Evolutionary conservation across 108 stramenopile genomes (phyloP).

Genomic region (Poteriospumella lacustris): DNA sequence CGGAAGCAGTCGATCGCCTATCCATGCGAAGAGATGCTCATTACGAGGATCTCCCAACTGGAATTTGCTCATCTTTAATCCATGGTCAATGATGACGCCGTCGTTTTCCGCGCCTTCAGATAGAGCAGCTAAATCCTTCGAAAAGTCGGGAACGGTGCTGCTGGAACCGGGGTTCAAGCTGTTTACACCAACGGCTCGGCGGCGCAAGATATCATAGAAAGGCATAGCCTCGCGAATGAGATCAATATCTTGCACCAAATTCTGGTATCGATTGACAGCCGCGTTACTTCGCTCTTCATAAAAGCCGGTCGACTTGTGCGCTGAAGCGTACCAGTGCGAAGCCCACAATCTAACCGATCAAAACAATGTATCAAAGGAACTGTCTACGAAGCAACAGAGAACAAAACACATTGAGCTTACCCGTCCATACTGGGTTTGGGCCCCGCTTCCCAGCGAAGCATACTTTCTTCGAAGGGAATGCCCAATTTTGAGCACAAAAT

Average conservation of each 20-base stretch:
- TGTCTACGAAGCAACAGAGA: no score
- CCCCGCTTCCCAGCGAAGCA: conserved; percentile 38
- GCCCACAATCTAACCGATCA: conserved; percentile 42
- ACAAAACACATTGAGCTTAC: neutral
- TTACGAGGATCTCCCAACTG: conserved; percentile 68
- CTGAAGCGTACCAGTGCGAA: conserved; percentile 71
- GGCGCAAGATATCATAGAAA: conserved; percentile 2
- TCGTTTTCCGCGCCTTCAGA: conserved; percentile 54
- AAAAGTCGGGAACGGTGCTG: conserved; percentile 40
- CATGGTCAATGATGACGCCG: conserved; percentile 41
- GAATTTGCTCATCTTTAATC: conserved; percentile 49
- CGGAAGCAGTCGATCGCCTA: conserved; percentile 48
- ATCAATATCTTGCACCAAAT: conserved; percentile 57
- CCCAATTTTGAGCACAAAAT: conserved; percentile 55
- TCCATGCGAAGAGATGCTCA: conserved; percentile 71
- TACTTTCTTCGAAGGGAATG: conserved; percentile 43
- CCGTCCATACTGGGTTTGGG: conserved; percentile 33
- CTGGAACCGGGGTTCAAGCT: neutral
- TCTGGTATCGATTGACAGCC: conserved; percentile 38
- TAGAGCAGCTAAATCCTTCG: conserved; percentile 65
- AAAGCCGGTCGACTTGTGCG: conserved; percentile 67
- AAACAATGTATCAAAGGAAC: neutral
- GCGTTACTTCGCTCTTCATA: conserved; percentile 45
- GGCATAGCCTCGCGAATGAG: conserved; percentile 37
- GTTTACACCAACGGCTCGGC: neutral